A percentile compares a stretch with the other conserved stretches of the same genome.
Conservation (phyloP, 192 early-diverging fungal species). For the Mortierella alpina region DNA sequence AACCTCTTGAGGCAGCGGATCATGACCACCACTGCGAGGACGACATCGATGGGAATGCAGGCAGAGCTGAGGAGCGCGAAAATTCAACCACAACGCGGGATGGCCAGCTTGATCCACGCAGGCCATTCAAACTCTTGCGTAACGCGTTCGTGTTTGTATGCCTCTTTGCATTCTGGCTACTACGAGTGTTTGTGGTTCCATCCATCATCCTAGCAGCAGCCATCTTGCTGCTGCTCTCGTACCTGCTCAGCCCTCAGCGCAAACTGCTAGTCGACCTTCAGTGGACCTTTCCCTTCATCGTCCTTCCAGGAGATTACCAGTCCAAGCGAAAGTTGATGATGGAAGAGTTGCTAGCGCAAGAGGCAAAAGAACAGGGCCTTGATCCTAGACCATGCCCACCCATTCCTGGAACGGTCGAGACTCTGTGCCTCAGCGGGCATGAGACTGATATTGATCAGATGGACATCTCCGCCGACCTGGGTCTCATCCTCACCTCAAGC, state of each 20-base stretch:
- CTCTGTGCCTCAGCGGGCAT: slow-evolving; percentile 30
- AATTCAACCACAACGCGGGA: background rate
- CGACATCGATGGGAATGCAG: slow-evolving; percentile 1
- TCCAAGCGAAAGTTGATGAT: slow-evolving; percentile 52
- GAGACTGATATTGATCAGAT: slow-evolving; percentile 50
- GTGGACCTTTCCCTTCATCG: slow-evolving; percentile 51
- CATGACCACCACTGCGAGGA: slow-evolving; percentile 5
- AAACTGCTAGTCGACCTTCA: slow-evolving; percentile 51
- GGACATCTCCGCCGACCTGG: slow-evolving; percentile 13
- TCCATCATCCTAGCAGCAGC: slow-evolving; percentile 45
- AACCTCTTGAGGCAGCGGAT: background rate
- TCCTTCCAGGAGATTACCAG: slow-evolving; percentile 47
- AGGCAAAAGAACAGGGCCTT: slow-evolving; percentile 34
- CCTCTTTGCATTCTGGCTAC: slow-evolving; percentile 40
- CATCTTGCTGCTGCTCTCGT: slow-evolving; percentile 39
- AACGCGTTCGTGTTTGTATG: slow-evolving; percentile 20
- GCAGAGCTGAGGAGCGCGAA: background rate
- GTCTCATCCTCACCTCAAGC: slow-evolving; percentile 36
- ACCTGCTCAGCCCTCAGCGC: slow-evolving; percentile 44
- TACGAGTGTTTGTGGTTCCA: slow-evolving; percentile 45
- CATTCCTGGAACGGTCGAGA: slow-evolving; percentile 38
- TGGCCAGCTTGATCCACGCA: slow-evolving; percentile 26
- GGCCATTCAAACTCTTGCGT: slow-evolving; percentile 34
- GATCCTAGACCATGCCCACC: slow-evolving; percentile 24
- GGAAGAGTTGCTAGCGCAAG: slow-evolving; percentile 40